Evolutionary conservation across 306 rosid species (phyloP), one percentile per base, ranked within the genome.

Genomic region (Senna siamea): DNA sequence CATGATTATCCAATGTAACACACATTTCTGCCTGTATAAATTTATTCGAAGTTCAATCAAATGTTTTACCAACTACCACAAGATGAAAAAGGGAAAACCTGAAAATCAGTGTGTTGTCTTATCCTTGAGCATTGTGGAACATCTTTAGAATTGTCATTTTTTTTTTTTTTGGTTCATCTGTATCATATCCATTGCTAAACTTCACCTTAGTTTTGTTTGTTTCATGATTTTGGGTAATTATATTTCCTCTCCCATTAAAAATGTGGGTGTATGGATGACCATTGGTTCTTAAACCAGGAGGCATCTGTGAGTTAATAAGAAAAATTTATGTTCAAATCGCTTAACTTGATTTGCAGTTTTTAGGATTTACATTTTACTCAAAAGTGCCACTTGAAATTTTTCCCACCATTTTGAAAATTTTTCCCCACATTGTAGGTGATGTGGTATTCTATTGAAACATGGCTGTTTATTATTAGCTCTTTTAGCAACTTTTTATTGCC

Each of bases 401-500:
- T 46, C 51, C 35, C 70, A 35, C 59, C 35, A 37, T 76, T 70
- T 70, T 64, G 47, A 32, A 23, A 64, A 43, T 20, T 34, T 34
- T 22, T 35, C 23, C 41, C 28, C 34, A 44, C 51, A 15, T 59
- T 72, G 58, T 60, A 5, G 46, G 32, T 19, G 38, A 52, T 40
- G 41, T 62, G 63, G 38, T 55, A 53, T 82, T 78, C 66, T 65
- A 47, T 30, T 70, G 66, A 70, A 64, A 15, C 7, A 2, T 59
- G 65, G 2, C 22, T 65, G 66, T 79, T 35, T 44, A 43, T 51
- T 59, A 44, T 79, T 67, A 53, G 78, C 70, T 74, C 20, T 52
- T 65, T 63, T 57, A 69, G 43, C 53, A 71, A 77, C 67, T 11
- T 72, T 35, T 66, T 47, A 67, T 65, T 51, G n/a, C 67, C 14